Conservation (phyloP, 2,329 filamentous ascomycete species). For the Neopestalotiopsis rosae region DNA sequence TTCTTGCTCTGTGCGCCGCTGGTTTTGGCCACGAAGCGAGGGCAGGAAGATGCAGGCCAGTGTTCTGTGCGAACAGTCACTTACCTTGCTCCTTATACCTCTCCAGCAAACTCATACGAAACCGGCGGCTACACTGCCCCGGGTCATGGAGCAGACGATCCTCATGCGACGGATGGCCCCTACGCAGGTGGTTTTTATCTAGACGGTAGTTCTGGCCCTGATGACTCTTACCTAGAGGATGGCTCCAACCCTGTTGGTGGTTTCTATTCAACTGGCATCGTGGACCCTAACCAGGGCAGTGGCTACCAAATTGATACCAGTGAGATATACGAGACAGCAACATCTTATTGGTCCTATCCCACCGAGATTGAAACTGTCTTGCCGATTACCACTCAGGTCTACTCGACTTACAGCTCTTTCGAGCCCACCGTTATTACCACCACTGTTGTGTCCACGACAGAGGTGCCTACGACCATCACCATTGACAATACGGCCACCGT, state of each 20-base stretch:
- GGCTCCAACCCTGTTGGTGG: not conserved
- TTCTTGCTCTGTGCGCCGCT: not conserved
- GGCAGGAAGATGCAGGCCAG: not conserved
- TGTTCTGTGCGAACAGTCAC: slow-evolving; percentile 2
- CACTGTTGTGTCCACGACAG: not conserved
- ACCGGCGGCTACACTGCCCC: not conserved
- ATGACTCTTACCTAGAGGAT: not conserved
- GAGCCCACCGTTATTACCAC: not conserved
- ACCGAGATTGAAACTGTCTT: not conserved
- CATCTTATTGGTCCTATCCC: not conserved
- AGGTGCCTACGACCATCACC: not conserved
- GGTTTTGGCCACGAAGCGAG: not conserved
- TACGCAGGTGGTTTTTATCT: too few relatives aligned
- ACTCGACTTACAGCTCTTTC: not conserved
- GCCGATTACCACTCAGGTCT: not conserved
- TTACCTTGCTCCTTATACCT: not conserved
- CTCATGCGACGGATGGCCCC: too few relatives aligned
- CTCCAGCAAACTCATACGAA: not conserved
- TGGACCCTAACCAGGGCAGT: not conserved
- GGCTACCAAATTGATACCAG: not conserved
- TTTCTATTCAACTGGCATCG: not conserved
- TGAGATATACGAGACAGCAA: not conserved
- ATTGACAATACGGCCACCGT: not conserved
- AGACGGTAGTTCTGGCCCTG: too few relatives aligned
- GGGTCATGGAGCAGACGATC: not conserved